These are phyloP conservation scores for Melanopsichium pennsylvanicum DNA, from an alignment of 1,284 basidiomycete species.

Conservation along the genomic window DNA sequence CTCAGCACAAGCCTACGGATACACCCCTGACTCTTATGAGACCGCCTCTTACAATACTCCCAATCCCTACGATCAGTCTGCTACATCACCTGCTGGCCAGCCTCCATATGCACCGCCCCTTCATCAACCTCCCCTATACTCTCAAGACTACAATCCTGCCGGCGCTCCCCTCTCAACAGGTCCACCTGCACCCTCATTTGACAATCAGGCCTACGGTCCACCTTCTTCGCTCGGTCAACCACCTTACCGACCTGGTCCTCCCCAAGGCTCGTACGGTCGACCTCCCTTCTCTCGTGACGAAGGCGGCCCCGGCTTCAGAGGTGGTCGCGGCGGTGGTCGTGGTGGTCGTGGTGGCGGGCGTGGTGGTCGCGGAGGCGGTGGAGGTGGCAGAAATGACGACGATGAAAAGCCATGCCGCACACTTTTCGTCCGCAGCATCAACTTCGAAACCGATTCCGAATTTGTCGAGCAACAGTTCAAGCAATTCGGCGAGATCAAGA, in stretches of 20 bases:
- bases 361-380: slow-evolving; percentile 18
- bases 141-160: slow-evolving; percentile 16
- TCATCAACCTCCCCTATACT: slow-evolving; percentile 12
- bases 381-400: slow-evolving; percentile 37
- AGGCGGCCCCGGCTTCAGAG: slow-evolving; percentile 19
- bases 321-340: slow-evolving; percentile 22
- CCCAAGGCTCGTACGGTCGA: slow-evolving; percentile 15
- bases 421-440: slow-evolving; percentile 88
- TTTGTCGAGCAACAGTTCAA: slow-evolving; percentile 79
- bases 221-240: slow-evolving; percentile 14
- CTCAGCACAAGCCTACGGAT: slow-evolving; percentile 17
- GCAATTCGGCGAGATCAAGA: slow-evolving; percentile 91
- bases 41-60: slow-evolving; percentile 14
- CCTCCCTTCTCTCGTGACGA: slow-evolving; percentile 15
- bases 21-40: slow-evolving; percentile 25
- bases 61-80: slow-evolving; percentile 11
- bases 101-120: slow-evolving; percentile 14
- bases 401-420: slow-evolving; percentile 92
- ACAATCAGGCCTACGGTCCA: slow-evolving; percentile 11
- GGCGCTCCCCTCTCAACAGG: not conserved
- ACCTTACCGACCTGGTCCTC: slow-evolving; percentile 8
- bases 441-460: slow-evolving; percentile 33
- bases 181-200: slow-evolving; percentile 11
- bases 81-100: slow-evolving; percentile 8
- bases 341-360: slow-evolving; percentile 25